A percentile compares a stretch with the other conserved stretches of the same genome.
phyloP scores from a whole-genome alignment of 768 basidiomycete species.

The Fistulinella prunicolor region DNA sequence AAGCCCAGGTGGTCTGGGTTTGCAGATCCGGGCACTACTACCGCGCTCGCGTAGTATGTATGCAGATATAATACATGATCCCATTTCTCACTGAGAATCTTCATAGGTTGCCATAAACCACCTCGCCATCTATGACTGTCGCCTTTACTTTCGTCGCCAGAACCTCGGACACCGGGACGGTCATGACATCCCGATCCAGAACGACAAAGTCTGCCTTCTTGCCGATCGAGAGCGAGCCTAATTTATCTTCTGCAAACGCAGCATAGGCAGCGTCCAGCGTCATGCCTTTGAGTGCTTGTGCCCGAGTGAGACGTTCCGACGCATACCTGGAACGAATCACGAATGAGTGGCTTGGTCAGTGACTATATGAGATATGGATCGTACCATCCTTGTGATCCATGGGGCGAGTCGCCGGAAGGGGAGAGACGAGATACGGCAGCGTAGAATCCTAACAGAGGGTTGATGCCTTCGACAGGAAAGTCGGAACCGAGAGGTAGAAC shows the following conservation, averaged over 20 bases:
- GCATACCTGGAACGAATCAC: conserved; percentile 58
- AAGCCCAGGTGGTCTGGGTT: too few relatives aligned
- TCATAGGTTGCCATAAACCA: conserved; percentile 52
- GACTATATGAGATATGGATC: conserved; percentile 12
- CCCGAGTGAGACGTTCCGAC: conserved; percentile 68
- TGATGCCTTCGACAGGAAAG: conserved; percentile 90
- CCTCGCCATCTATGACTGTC: conserved; percentile 73
- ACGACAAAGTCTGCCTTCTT: conserved; percentile 90
- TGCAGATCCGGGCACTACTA: too few relatives aligned
- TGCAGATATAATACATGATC: too few relatives aligned
- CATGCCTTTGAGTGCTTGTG: conserved; percentile 87
- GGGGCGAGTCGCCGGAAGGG: conserved; percentile 71
- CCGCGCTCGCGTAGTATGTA: too few relatives aligned
- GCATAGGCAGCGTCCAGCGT: conserved; percentile 89
- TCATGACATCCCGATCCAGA: conserved; percentile 79
- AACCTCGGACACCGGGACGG: conserved; percentile 56
- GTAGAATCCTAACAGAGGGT: conserved; percentile 87
- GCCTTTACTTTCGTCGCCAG: conserved; percentile 61
- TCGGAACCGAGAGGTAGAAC: conserved; percentile 85
- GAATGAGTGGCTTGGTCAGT: neutral
- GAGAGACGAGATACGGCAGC: conserved; percentile 79
- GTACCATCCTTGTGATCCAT: conserved; percentile 81
- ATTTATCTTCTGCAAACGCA: conserved; percentile 65
- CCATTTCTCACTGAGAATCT: too few relatives aligned
- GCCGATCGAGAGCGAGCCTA: conserved; percentile 72